These are phyloP conservation scores for Eucalyptus coolabah DNA, from an alignment of 345 rosid species.

Conservation along the genomic window DNA sequence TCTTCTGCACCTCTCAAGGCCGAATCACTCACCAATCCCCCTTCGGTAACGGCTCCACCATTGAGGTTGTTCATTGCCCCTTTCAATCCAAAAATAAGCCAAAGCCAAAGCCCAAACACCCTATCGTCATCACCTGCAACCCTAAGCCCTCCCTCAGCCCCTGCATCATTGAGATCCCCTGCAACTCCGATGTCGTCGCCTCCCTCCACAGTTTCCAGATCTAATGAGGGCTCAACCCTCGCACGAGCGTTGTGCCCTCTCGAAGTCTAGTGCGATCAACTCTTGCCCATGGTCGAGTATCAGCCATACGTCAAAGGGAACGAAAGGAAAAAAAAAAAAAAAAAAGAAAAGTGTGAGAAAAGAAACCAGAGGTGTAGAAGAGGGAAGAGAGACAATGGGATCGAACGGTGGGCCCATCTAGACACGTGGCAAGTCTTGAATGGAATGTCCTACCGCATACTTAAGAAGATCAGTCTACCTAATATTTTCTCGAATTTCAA, in stretches of 20 bases:
- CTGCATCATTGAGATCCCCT: constrained; percentile 65
- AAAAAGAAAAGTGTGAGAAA: no score
- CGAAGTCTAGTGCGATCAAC: background rate
- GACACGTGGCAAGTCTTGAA: background rate
- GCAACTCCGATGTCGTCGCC: constrained; percentile 56
- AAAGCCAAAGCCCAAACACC: constrained; percentile 55
- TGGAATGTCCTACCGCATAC: background rate
- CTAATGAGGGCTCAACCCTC: background rate
- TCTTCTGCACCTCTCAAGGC: background rate
- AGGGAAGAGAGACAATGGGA: background rate
- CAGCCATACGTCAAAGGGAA: no score
- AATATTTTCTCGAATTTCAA: background rate
- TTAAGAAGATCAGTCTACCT: background rate
- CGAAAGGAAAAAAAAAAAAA: no score
- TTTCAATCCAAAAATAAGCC: constrained; percentile 26
- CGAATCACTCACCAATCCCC: background rate
- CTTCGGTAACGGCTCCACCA: constrained; percentile 42
- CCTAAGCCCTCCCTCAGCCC: constrained; percentile 71
- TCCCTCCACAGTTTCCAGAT: constrained; percentile 40
- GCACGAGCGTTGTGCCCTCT: background rate
- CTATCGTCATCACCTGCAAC: constrained; percentile 42
- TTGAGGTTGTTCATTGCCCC: constrained; percentile 69
- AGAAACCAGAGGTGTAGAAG: background rate
- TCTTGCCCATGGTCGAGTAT: background rate
- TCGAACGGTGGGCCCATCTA: background rate